Evolutionary conservation across 1,284 basidiomycete species (phyloP), one percentile per base, ranked within the genome.

Genomic region (Irpex lacteus): DNA sequence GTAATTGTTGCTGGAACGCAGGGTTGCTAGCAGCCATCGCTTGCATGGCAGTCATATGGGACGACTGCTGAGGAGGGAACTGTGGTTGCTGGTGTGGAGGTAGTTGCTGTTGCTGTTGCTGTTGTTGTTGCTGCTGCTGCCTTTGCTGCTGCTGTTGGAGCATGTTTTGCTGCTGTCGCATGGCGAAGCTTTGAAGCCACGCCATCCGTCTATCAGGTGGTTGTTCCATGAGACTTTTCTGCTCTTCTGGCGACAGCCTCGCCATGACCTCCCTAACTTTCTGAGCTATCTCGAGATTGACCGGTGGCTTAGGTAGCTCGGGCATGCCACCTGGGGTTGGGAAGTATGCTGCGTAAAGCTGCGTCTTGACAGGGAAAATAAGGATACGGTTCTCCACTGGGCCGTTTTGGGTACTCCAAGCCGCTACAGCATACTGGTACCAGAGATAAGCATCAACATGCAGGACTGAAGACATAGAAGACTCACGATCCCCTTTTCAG

Each of bases 271-370:
- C 40, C n/a, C 26, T 52, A 21, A 37, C 15, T 19, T 34, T 53
- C 19, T 26, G 26, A 3, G 38, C 38, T n/a, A 47, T 38, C 21
- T 60, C 44, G 21, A 18, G 50, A 56, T 34, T 34, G 19, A 72
- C 71, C 37, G 26, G 32, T 64, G 38, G 62, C 69, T 73, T 70
- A 60, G 82, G 76, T 18, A 81, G 66, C 62, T 88, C 86, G 1
- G 89, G 86, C 32, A 91, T 76, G 2, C 87, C 88, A 0, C 86
- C 86, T 0, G 77, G 81, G 0, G 79, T 55, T 0, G 84, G 82
- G 70, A 90, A 91, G 61, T 83, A 80, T 0, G 82, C 83, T 7
- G 82, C 87, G 2, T 74, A 76, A 13, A 89, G 73, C 19, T 70
- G 66, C 7, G 66, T 69, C 19, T 69, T 69, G 18, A 79, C 61